Conservation (phyloP, 345 rosid species). For the Barbarea vulgaris region DNA sequence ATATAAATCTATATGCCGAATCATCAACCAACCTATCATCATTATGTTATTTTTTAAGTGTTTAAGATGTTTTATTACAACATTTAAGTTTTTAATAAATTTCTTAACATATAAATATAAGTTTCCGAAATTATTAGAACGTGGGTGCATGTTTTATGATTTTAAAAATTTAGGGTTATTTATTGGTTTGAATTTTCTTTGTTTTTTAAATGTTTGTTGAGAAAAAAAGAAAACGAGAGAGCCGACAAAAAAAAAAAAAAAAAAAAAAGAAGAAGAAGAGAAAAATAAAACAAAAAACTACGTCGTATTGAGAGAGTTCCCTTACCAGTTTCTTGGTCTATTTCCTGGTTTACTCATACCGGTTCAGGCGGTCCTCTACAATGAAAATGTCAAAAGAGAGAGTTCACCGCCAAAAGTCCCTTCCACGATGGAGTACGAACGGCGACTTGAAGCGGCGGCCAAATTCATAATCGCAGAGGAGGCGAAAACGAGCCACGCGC, state of each 20-base stretch:
- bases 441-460: conserved; percentile 65
- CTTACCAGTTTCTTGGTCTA: neutral
- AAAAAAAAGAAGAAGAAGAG: neutral
- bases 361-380: neutral
- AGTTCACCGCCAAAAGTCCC: conserved; percentile 37
- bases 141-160: neutral
- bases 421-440: conserved; percentile 62
- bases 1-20: too few species aligned
- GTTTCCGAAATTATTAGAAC: neutral
- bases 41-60: too few species aligned
- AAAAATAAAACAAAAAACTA: neutral
- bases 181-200: too few species aligned
- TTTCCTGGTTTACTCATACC: neutral
- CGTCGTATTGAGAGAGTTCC: neutral
- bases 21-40: too few species aligned
- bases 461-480: conserved; percentile 49
- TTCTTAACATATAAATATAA: neutral
- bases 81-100: too few species aligned
- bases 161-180: neutral
- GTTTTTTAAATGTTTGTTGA: too few species aligned
- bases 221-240: too few species aligned
- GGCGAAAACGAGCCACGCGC: conserved; percentile 21
- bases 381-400: neutral
- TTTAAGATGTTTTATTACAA: too few species aligned
- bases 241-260: too few species aligned